These are phyloP conservation scores for Physocladia obscura DNA, from an alignment of 192 early-diverging fungal species.

Conservation along the genomic window DNA sequence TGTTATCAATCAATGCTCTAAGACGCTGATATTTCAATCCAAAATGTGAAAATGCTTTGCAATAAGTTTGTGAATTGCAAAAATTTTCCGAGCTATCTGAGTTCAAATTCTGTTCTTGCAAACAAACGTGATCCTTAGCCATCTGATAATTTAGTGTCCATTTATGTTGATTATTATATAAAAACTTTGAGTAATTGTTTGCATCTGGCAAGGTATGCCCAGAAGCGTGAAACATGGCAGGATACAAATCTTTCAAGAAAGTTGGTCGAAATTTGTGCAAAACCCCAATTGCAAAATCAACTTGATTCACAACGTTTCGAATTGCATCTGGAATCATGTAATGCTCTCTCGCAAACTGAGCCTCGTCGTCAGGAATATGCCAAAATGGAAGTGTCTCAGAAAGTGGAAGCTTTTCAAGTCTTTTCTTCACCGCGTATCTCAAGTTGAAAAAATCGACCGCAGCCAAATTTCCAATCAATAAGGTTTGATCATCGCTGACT, in stretches of 20 bases:
- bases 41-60: not conserved
- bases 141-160: not conserved
- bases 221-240: not conserved
- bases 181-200: too few species aligned
- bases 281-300: not conserved
- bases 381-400: not conserved
- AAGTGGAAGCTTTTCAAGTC: not conserved
- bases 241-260: not conserved
- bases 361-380: not conserved
- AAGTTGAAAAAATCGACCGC: not conserved
- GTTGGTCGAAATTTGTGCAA: not conserved
- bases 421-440: not conserved
- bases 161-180: not conserved
- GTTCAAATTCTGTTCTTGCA: too few species aligned
- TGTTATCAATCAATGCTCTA: not conserved
- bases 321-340: not conserved
- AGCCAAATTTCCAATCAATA: not conserved
- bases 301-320: not conserved
- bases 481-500: not conserved
- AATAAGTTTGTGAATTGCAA: not conserved
- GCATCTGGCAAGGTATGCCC: not conserved
- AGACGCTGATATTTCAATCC: not conserved
- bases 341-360: not conserved
- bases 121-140: not conserved
- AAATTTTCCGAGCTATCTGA: not conserved